These are phyloP conservation scores for Candida succiphila DNA, from an alignment of 805 yeast species.

Conservation along the genomic window DNA sequence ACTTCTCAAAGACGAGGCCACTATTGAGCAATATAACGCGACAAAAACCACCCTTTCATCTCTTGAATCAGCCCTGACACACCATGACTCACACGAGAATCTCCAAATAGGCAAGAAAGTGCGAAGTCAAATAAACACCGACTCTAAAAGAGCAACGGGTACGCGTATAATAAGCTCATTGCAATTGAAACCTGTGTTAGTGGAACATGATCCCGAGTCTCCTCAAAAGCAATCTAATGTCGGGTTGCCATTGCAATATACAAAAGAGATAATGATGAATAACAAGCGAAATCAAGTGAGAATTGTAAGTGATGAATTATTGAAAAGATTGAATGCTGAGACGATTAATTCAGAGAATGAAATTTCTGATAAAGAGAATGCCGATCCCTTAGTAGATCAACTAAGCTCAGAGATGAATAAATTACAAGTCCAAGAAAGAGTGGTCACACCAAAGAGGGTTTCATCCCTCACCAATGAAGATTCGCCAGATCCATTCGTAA, in stretches of 20 bases:
- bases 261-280: too few species aligned
- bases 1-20: slow-evolving; percentile 4
- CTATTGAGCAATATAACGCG: background rate
- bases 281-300: too few species aligned
- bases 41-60: background rate
- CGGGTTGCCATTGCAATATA: too few species aligned
- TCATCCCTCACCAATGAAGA: background rate
- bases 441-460: slow-evolving; percentile 4
- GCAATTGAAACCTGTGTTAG: slow-evolving; percentile 14
- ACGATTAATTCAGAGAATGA: too few species aligned
- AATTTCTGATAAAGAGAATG: slow-evolving; percentile 5
- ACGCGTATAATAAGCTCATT: slow-evolving; percentile 10
- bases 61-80: background rate
- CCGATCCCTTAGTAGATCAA: slow-evolving; percentile 4
- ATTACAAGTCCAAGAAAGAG: slow-evolving; percentile 16
- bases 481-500: slow-evolving; percentile 20
- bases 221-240: too few species aligned
- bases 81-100: background rate
- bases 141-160: slow-evolving; percentile 2
- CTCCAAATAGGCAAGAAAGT: background rate
- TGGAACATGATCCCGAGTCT: slow-evolving; percentile 18
- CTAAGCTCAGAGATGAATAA: too few species aligned
- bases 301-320: too few species aligned
- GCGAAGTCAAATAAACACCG: background rate
- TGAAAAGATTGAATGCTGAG: too few species aligned